Evolutionary conservation across 441 rosid species (phyloP).

Genomic region (Arabidopsis lyrata): DNA sequence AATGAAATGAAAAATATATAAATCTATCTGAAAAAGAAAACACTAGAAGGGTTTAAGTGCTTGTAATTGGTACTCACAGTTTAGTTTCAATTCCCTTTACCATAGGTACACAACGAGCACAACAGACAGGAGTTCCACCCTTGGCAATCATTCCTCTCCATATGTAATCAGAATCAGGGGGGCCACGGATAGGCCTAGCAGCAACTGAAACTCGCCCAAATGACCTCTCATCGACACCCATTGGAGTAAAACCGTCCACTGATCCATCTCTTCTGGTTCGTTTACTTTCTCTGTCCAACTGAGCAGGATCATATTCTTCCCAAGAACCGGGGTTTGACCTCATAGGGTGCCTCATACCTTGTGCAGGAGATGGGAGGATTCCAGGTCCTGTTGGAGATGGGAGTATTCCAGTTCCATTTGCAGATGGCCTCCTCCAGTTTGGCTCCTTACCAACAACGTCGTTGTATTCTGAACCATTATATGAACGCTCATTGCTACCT

Average conservation of each 20-base stretch:
- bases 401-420: slow-evolving; percentile 63
- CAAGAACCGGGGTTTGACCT: slow-evolving; percentile 69
- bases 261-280: slow-evolving; percentile 57
- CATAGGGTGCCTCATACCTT: slow-evolving; percentile 66
- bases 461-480: slow-evolving; percentile 57
- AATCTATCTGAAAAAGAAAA: neutral
- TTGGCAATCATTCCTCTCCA: slow-evolving; percentile 90
- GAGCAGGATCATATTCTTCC: slow-evolving; percentile 75
- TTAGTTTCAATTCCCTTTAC: slow-evolving; percentile 67
- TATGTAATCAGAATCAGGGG: slow-evolving; percentile 53
- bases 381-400: slow-evolving; percentile 72
- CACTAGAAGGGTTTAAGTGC: neutral
- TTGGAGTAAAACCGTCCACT: slow-evolving; percentile 60
- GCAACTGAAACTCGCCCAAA: slow-evolving; percentile 53
- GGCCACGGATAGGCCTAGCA: slow-evolving; percentile 44
- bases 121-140: slow-evolving; percentile 85
- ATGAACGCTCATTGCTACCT: slow-evolving; percentile 60
- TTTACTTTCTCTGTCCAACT: slow-evolving; percentile 72
- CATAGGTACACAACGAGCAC: slow-evolving; percentile 72
- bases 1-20: slow-evolving; percentile 16
- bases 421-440: slow-evolving; percentile 76
- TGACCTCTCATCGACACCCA: slow-evolving; percentile 63
- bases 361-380: slow-evolving; percentile 64
- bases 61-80: slow-evolving; percentile 59
- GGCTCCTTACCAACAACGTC: slow-evolving; percentile 56